Base-by-base conservation (phyloP, 768 basidiomycete genomes). In the Coprinopsis strossmayeri region DNA sequence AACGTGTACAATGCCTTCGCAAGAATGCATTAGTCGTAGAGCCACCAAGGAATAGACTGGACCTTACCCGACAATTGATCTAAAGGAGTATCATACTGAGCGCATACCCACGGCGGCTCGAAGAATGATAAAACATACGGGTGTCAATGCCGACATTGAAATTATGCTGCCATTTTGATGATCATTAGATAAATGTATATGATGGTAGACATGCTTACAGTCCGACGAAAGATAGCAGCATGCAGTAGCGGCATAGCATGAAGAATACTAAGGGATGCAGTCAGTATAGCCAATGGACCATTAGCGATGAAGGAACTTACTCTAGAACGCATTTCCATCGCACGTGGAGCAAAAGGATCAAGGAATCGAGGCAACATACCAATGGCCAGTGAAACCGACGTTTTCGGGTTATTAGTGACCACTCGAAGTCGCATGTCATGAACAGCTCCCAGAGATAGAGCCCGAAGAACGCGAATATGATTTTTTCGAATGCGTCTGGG, bases 221-320 rank as follows among this genome's bases (percentile, higher is more conserved):
- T 49, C 84, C 82, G 53, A 81, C 61, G 56, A 85, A 70, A 2
- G 83, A 74, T 49, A 78, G 68, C n/a, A 87, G 57, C 71, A 86
- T 79, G 61, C 80, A 82, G 60, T 87, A 87, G 51, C 84, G 78
- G 59, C 78, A 82, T 21, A 83, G 65, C 60, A 87, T 84, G 59
- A 83, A 82, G 52, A 83, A 80, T 21, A 77, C 83, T 69, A 40
- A 1, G 37, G 23, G 12, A 52, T 55, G n/a, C n/a, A n/a, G n/a
- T n/a, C n/a, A n/a, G n/a, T n/a, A n/a, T n/a, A n/a, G n/a, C n/a
- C n/a, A n/a, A n/a, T n/a, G n/a, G n/a, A n/a, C n/a, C n/a, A n/a
- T n/a, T n/a, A n/a, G n/a, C n/a, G n/a, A n/a, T n/a, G n/a, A n/a
- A n/a, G n/a, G 35, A 38, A 38, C 35, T 38, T 18, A 38, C 35